Conservation (phyloP, 768 basidiomycete species). For the Lactarius quietus region DNA sequence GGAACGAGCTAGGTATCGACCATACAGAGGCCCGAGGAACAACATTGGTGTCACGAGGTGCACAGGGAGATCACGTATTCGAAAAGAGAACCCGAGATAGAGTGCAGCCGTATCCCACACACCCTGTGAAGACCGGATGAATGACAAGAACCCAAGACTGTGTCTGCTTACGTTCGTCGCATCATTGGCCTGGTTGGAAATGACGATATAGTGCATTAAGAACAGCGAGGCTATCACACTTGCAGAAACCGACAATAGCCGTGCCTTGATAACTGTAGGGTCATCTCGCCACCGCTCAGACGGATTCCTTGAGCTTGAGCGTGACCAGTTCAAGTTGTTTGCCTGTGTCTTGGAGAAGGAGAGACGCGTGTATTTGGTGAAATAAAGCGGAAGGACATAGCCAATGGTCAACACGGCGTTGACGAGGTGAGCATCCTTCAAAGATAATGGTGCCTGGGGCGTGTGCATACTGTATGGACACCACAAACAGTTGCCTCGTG, state of each 20-base stretch:
- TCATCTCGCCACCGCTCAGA: conserved; percentile 73
- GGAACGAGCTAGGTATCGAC: conserved; percentile 42
- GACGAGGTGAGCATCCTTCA: conserved; percentile 45
- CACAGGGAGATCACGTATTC: conserved; percentile 36
- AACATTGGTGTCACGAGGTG: conserved; percentile 70
- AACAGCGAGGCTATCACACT: conserved; percentile 59
- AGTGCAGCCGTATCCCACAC: conserved; percentile 27
- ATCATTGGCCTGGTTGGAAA: conserved; percentile 29
- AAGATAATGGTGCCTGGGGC: conserved; percentile 26
- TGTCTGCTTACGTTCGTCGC: conserved; percentile 24
- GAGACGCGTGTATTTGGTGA: conserved; percentile 61
- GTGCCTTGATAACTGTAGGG: conserved; percentile 76
- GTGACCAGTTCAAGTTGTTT: conserved; percentile 24
- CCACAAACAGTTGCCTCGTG: not conserved
- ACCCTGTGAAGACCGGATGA: conserved; percentile 2
- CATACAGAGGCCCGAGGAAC: conserved; percentile 76
- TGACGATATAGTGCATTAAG: conserved; percentile 46
- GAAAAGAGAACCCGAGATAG: conserved; percentile 28
- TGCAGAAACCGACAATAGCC: conserved; percentile 62
- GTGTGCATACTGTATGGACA: not conserved
- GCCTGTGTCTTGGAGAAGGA: conserved; percentile 39
- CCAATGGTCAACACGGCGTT: conserved; percentile 55
- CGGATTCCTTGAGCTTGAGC: conserved; percentile 33
- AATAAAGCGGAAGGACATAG: conserved; percentile 84
- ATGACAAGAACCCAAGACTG: not conserved